phyloP scores from a whole-genome alignment of 1,139 yeast species.

The Chernovozyma sophiae-reginae region DNA sequence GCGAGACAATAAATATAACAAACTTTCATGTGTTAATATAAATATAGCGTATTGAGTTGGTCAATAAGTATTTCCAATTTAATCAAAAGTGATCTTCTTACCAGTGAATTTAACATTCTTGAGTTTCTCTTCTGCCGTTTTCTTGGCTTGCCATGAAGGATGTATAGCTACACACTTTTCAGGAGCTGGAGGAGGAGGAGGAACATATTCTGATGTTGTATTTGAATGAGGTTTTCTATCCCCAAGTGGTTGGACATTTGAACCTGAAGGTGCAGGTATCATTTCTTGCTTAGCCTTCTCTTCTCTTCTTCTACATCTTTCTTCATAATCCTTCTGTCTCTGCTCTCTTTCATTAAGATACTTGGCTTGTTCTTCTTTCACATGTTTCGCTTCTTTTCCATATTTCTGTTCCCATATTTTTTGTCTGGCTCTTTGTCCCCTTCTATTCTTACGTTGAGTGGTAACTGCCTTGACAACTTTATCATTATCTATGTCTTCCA shows the following conservation, averaged over 20 bases:
- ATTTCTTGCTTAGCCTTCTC: conserved; percentile 41
- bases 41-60: too few relatives aligned
- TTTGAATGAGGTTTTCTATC: conserved; percentile 20
- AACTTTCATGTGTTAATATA: background rate
- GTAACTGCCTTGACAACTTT: conserved; percentile 53
- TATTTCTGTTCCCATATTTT: conserved; percentile 92
- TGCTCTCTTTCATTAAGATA: conserved; percentile 52
- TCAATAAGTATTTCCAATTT: too few relatives aligned
- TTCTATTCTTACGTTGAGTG: conserved; percentile 68
- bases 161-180: conserved; percentile 32
- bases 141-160: conserved; percentile 96
- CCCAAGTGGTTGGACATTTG: conserved; percentile 40
- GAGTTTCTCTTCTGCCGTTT: conserved; percentile 60
- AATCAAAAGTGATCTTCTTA: conserved; percentile 74
- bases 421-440: conserved; percentile 97
- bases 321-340: conserved; percentile 65
- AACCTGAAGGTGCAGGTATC: conserved; percentile 31
- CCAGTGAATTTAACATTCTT: conserved; percentile 72
- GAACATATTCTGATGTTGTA: conserved; percentile 8
- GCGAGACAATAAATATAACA: background rate
- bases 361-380: conserved; percentile 57
- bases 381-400: conserved; percentile 82
- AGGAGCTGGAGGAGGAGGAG: conserved; percentile 9
- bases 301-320: conserved; percentile 64
- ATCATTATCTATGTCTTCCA: conserved; percentile 52